Percentiles rank a stretch among this genome's conserved stretches.
Evolutionary conservation across 164 flowering plant genomes (phyloP).

Genomic region (Dillenia suffruticosa): DNA sequence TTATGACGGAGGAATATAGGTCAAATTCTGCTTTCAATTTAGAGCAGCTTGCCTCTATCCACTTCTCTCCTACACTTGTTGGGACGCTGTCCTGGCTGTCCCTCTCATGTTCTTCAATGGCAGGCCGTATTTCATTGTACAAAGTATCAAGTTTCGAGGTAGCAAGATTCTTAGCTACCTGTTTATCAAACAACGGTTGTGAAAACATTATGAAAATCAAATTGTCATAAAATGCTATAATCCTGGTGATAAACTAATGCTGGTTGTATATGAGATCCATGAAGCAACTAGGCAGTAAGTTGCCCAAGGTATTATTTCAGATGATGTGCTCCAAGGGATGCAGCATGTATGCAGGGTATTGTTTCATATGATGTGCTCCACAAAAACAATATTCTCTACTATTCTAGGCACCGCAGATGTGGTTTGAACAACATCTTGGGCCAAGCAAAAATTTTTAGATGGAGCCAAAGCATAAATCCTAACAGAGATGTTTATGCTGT

Average conservation of each 20-base stretch:
- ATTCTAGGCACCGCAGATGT: too few species aligned
- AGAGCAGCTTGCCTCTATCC: slow-evolving; percentile 76
- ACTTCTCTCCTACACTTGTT: slow-evolving; percentile 76
- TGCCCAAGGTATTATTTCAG: too few species aligned
- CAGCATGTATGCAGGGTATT: too few species aligned
- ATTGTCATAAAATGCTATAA: too few species aligned
- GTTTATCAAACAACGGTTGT: slow-evolving; percentile 1
- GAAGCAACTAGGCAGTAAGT: too few species aligned
- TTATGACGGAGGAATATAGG: slow-evolving; percentile 52
- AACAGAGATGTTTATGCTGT: slow-evolving; percentile 11
- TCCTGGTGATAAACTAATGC: too few species aligned
- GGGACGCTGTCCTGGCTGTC: slow-evolving; percentile 84
- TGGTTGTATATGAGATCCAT: too few species aligned
- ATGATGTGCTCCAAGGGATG: too few species aligned
- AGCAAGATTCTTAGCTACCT: slow-evolving; percentile 64
- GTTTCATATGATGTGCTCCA: too few species aligned
- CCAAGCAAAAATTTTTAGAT: not conserved
- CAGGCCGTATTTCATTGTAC: slow-evolving; percentile 80
- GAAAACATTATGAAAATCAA: too few species aligned
- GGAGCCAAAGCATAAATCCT: not conserved
- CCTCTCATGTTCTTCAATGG: slow-evolving; percentile 82
- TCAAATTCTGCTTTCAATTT: slow-evolving; percentile 80
- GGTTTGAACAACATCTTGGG: too few species aligned
- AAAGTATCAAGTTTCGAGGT: slow-evolving; percentile 44
- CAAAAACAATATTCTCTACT: too few species aligned